phyloP scores from a whole-genome alignment of 2,329 filamentous ascomycete genomes.

The Aspergillus persii region DNA sequence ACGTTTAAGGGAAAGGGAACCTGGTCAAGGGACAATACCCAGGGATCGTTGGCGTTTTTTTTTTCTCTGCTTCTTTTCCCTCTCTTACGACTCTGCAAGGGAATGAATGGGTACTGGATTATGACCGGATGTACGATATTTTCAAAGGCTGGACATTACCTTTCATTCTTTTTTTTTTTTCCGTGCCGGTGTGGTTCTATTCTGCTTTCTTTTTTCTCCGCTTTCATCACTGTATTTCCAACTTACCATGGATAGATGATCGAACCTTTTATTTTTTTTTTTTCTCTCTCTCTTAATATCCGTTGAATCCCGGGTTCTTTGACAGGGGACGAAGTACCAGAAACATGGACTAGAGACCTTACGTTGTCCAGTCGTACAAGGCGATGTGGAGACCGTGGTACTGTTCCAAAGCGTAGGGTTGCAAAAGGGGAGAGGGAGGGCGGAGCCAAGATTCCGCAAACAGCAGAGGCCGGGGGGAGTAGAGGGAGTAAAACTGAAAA shows the following conservation, averaged over 20 bases:
- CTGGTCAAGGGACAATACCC: conserved; percentile 7
- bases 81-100: too few relatives aligned
- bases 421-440: neutral
- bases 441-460: neutral
- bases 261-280: neutral
- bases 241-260: neutral
- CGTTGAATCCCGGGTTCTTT: neutral
- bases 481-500: too few relatives aligned
- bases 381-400: neutral
- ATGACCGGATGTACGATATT: neutral
- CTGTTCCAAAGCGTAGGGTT: neutral
- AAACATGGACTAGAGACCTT: too few relatives aligned
- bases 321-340: too few relatives aligned
- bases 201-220: neutral
- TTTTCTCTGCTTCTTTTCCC: too few relatives aligned
- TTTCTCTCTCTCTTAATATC: too few relatives aligned
- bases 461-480: neutral
- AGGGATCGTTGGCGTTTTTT: conserved; percentile 8
- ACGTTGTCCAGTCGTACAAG: too few relatives aligned
- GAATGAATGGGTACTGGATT: too few relatives aligned
- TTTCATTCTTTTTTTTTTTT: neutral
- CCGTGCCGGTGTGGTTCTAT: too few relatives aligned
- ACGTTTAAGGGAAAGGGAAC: neutral
- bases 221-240: neutral
- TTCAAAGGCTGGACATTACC: neutral